Percentiles rank a stretch among this genome's conserved stretches.
phyloP scores from a whole-genome alignment of 768 basidiomycete species.

The Leccinum ochraceum region DNA sequence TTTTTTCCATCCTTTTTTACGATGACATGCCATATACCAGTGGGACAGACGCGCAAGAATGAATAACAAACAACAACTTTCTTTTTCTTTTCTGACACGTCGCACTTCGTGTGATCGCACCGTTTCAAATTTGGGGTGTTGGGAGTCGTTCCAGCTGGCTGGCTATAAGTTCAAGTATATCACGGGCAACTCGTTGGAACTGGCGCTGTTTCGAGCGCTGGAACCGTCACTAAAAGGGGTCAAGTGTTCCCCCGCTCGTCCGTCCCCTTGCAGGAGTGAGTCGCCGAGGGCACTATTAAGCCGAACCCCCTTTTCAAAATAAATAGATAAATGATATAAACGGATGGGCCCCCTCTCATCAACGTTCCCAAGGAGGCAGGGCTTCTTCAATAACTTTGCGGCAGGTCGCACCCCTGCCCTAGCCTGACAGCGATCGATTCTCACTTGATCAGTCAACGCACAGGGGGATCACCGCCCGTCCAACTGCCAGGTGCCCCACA shows the following conservation, averaged over 20 bases:
- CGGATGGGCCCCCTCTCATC: neutral
- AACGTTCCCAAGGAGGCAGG: slow-evolving; percentile 1
- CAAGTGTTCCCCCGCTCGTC: neutral
- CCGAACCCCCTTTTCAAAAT: neutral
- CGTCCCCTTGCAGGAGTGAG: neutral
- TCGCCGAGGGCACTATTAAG: neutral
- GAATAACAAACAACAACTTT: neutral
- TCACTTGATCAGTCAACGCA: neutral
- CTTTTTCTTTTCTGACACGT: neutral
- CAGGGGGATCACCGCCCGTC: neutral
- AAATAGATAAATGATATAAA: neutral
- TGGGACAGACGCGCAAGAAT: slow-evolving; percentile 1
- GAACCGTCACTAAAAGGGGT: neutral
- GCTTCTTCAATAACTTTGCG: neutral
- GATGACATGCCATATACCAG: slow-evolving; percentile 8
- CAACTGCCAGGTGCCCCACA: neutral
- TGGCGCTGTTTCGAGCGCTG: too few species aligned
- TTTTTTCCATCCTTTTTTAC: neutral
- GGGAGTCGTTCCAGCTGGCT: too few species aligned
- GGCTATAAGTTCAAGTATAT: too few species aligned
- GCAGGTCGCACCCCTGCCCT: neutral
- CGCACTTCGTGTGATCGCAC: too few species aligned
- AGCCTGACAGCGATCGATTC: neutral
- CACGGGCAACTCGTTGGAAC: too few species aligned
- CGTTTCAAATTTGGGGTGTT: neutral